Evolutionary conservation across 345 rosid genomes (phyloP), one percentile per base, ranked within the genome.

Genomic region (Nasturtium officinale): DNA sequence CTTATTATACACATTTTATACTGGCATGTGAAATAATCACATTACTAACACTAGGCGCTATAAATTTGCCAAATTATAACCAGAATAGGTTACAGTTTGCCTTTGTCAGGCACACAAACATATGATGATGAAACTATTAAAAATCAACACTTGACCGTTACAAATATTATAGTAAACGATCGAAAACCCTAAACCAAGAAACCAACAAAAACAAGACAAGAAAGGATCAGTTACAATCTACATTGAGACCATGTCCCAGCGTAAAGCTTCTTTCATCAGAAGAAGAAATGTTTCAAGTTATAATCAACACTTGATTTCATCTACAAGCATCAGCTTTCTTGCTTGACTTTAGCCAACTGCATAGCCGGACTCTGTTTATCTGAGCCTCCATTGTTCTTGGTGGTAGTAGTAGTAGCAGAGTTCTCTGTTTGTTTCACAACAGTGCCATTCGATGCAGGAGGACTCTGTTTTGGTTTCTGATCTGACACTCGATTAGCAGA

Each of bases 331-430:
- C 68, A 67, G 29, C 45, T 42, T 42, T 75, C 74, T 2, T 67
- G 74, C 61, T 75, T 75, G 51, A 75, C 78, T 58, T 7, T 64
- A 45, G 35, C 55, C 47, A 72, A 13, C 21, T 50, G 46, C 54
- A 29, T 25, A 1, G 23, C 5, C 3, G 11, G 57, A 13, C 3
- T 52, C 64, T 52, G 63, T 53, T 54, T 76, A 65, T 57, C 67
- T 16, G 56, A 30, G 10, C 59, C 59, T 33, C 75, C 67, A 35
- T 70, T 70, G 47, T 58, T 58, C 43, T 68, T 67, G 33, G 5
- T 43, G 20, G 58, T 32, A 5, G 6, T 23, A 45, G 64, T 16
- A 12, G 46, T 20, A 5, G 30, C 63, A 48, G 77, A 30, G 56
- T 43, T 77, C 28, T 54, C 65, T 0, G 28, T 59, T 51, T 66